Evolutionary conservation across 2,329 filamentous ascomycete species (phyloP), one percentile per base, ranked within the genome.

Genomic region (Stachybotrys chlorohalonatus): DNA sequence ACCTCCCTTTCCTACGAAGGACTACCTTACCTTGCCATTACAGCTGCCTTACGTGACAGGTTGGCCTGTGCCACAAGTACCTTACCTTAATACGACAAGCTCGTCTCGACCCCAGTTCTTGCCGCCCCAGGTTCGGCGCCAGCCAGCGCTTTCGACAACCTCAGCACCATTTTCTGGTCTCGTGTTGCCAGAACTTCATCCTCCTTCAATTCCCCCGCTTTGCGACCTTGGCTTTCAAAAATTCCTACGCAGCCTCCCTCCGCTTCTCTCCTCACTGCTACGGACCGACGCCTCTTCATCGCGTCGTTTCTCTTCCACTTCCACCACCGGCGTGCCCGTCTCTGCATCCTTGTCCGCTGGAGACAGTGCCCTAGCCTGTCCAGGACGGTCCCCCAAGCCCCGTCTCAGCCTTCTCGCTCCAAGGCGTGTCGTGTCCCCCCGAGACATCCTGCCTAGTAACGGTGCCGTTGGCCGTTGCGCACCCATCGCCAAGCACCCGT

Each of bases 401-500:
- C 13, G 36, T 42, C 36, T 42, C 36, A 42, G 36, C 36, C 36
- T 42, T 42, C 5, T 42, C 36, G 36, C 9, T 13, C 36, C 36
- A 42, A 42, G 36, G 36, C 36, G 36, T 42, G 36, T 42, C 36
- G 36, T 42, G 36, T 42, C 48, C 13, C 8, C 31, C 24, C 50
- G 49, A 31, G 24, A 24, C 24, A 24, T 52, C 15, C 50, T 24
- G 50, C 17, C 36, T 51, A 32, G 50, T 15, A n/a, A 24, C 46
- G 46, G 46, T n/a, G 46, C 46, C 46, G 46, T n/a, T 47, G 15
- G 46, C 46, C 16, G 46, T 24, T 47, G 46, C 46, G 46, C 46
- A 47, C 16, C 46, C 46, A 47, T 47, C 46, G 17, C 46, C 46
- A 3, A 16, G 9, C n/a, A 8, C 46, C n/a, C 58, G 54, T 62